Evolutionary conservation across 2,329 filamentous ascomycete species (phyloP).

Genomic region (Colletotrichum filicis): DNA sequence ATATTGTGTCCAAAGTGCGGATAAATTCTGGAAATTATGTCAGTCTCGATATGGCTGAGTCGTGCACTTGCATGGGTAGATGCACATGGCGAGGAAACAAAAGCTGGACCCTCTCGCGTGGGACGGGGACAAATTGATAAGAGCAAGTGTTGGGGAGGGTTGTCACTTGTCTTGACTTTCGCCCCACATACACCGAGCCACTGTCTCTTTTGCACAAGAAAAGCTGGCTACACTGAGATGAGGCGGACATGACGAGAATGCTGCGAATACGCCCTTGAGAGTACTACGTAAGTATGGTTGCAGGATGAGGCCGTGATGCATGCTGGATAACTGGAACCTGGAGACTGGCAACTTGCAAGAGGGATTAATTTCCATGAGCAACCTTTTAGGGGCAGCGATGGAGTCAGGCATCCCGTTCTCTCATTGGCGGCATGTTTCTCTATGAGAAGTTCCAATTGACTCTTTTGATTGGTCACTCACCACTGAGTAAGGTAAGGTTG

Average conservation of each 20-base stretch:
- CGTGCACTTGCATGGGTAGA: neutral
- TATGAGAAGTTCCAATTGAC: neutral
- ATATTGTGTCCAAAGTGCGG: too few species aligned
- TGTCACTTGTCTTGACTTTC: neutral
- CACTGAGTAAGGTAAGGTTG: too few species aligned
- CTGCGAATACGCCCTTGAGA: neutral
- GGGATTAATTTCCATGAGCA: neutral
- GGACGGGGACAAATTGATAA: neutral
- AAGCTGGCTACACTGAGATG: neutral
- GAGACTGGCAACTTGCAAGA: neutral
- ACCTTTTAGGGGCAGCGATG: neutral
- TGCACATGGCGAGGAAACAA: conserved; percentile 1
- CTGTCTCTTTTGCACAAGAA: neutral
- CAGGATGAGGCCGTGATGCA: neutral
- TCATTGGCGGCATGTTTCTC: neutral
- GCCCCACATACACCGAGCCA: neutral
- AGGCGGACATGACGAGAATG: neutral
- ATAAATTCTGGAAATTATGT: neutral
- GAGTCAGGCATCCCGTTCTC: neutral
- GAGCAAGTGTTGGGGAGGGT: neutral
- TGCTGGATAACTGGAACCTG: neutral
- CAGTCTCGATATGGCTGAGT: neutral
- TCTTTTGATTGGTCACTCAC: conserved; percentile 1
- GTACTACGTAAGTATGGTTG: neutral
- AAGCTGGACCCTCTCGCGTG: neutral